phyloP scores from a whole-genome alignment of 140 eudicot species.

The Oenanthe javanica region DNA sequence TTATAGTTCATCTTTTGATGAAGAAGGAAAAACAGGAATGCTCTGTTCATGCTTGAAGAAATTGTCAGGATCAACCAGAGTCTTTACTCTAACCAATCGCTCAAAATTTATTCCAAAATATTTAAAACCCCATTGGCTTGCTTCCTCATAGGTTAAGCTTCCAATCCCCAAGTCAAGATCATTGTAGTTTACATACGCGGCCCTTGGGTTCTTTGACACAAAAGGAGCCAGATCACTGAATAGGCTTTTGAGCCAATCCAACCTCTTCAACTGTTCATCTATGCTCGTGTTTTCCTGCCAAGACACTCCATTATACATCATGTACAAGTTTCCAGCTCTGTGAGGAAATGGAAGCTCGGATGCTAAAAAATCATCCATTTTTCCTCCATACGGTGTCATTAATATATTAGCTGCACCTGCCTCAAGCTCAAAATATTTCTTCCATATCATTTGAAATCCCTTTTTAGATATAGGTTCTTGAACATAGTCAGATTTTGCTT shows the following conservation, averaged over 20 bases:
- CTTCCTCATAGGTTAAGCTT: slow-evolving; percentile 8
- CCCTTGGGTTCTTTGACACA: slow-evolving; percentile 9
- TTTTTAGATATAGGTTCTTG: slow-evolving; percentile 9
- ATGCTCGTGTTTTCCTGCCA: slow-evolving; percentile 8
- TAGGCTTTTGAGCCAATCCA: slow-evolving; percentile 13
- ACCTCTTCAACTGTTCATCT: background rate
- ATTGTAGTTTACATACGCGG: slow-evolving; percentile 7
- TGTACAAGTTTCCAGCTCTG: slow-evolving; percentile 26
- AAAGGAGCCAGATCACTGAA: slow-evolving; percentile 5
- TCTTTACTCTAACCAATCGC: slow-evolving; percentile 7
- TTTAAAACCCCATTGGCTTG: slow-evolving; percentile 9
- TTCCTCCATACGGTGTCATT: slow-evolving; percentile 12
- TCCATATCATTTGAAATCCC: slow-evolving; percentile 3
- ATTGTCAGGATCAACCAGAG: slow-evolving; percentile 5
- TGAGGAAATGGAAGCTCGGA: slow-evolving; percentile 13
- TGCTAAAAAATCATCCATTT: background rate
- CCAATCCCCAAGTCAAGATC: slow-evolving; percentile 12
- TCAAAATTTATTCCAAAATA: slow-evolving; percentile 8
- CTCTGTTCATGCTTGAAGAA: slow-evolving; percentile 12
- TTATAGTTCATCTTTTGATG: background rate
- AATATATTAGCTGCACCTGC: slow-evolving; percentile 10
- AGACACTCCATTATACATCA: slow-evolving; percentile 14
- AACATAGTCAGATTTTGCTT: slow-evolving; percentile 13
- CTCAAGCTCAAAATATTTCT: slow-evolving; percentile 11
- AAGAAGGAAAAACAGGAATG: slow-evolving; percentile 7